Conservation (phyloP, 768 basidiomycete genomes). For the Tephrocybe sp. region DNA sequence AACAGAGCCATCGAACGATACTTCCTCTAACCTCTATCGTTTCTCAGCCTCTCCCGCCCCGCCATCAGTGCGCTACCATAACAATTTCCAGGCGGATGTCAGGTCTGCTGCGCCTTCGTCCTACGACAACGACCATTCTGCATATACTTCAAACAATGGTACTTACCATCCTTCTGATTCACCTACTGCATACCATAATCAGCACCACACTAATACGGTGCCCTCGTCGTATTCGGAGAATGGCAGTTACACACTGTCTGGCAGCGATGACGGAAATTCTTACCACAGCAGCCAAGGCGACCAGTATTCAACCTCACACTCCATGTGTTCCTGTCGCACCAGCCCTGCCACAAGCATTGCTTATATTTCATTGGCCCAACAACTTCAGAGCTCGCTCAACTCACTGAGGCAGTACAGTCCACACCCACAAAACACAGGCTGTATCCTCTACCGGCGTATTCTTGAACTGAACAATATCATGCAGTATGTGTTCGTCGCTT, state of each 20-base stretch:
- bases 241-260: conserved; percentile 32
- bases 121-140: conserved; percentile 35
- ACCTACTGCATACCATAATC: conserved; percentile 24
- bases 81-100: conserved; percentile 47
- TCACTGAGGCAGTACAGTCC: conserved; percentile 61
- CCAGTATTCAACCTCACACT: conserved; percentile 30
- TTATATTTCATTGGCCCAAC: conserved; percentile 59
- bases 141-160: conserved; percentile 15
- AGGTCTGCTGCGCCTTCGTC: conserved; percentile 34
- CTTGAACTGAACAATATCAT: conserved; percentile 59
- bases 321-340: conserved; percentile 61
- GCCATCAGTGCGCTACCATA: conserved; percentile 47
- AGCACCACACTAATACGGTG: conserved; percentile 20
- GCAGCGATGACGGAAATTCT: conserved; percentile 36
- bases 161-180: conserved; percentile 21
- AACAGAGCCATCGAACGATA: conserved; percentile 55
- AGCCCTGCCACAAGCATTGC: conserved; percentile 57
- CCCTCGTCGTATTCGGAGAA: conserved; percentile 38
- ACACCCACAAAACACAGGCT: conserved; percentile 51
- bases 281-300: conserved; percentile 35
- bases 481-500: conserved; percentile 49
- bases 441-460: conserved; percentile 56
- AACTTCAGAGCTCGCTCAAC: conserved; percentile 54
- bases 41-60: conserved; percentile 63
- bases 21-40: conserved; percentile 58